Conservation (phyloP, 306 rosid genomes). For the Cucumis cinereus region DNA sequence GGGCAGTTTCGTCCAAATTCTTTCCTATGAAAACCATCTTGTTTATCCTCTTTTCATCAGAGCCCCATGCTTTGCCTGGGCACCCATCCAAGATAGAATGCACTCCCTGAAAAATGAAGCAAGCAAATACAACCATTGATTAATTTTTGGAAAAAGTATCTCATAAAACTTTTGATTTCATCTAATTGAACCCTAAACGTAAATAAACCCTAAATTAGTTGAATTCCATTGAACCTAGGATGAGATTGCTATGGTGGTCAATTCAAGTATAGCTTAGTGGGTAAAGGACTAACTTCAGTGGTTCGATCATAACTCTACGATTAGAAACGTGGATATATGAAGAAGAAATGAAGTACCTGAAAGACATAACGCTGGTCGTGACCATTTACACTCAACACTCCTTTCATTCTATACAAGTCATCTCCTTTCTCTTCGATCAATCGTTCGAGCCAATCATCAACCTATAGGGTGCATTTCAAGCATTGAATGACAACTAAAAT, state of each 20-base stretch:
- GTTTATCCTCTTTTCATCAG: conserved; percentile 63
- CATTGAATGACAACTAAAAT: background rate
- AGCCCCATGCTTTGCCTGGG: conserved; percentile 65
- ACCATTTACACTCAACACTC: conserved; percentile 55
- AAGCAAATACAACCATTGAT: background rate
- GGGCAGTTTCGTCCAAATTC: conserved; percentile 66
- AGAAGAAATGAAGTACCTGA: conserved; percentile 38
- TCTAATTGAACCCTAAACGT: background rate
- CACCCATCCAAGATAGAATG: conserved; percentile 80
- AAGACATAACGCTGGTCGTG: conserved; percentile 68
- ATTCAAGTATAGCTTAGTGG: too few relatives aligned
- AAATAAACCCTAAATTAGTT: too few relatives aligned
- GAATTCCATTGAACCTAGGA: too few relatives aligned
- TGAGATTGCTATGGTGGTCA: background rate
- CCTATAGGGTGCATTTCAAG: conserved; percentile 12
- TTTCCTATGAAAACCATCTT: conserved; percentile 89
- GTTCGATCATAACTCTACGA: too few relatives aligned
- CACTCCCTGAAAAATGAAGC: conserved; percentile 53
- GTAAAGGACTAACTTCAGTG: too few relatives aligned
- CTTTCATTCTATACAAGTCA: conserved; percentile 91
- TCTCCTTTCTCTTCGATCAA: conserved; percentile 84
- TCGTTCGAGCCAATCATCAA: conserved; percentile 91
- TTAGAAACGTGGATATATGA: background rate
- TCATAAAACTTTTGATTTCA: background rate
- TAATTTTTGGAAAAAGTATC: background rate